Base-by-base conservation (phyloP, 176 grass and related monocot genomes). In the Thalia dealbata region DNA sequence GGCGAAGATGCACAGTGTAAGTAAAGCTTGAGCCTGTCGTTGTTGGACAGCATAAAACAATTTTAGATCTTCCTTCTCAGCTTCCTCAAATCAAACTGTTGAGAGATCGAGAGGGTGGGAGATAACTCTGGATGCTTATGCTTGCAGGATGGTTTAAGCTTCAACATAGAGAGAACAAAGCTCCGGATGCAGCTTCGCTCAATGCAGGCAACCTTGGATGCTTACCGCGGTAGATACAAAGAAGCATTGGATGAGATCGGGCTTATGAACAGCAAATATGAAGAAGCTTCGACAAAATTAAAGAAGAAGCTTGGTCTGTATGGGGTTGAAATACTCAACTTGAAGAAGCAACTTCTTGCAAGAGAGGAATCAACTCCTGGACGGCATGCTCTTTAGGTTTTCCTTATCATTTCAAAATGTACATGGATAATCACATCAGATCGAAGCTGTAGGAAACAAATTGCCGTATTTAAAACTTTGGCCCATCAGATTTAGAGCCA, bases 341-440 rank as follows among this genome's bases (percentile, higher is more conserved):
- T 93, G 76, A 93, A 87, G 66, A 89, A 88, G 19, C 61, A 80
- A 67, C 81, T 93, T 80, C 81, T 93, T 82, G 55, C 54, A 2
- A 46, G 56, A 27, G 44, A 75, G 45, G 35, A 61, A 61, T 61
- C 41, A 63, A 0, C 23, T 62, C 0, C 16, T 16, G 18, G 19
- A 48, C 16, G 15, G 26, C 28, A 72, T 29, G 45, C 0, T 54
- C 0, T 44, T 11, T 22, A n/a, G n/a, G n/a, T n/a, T n/a, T n/a
- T n/a, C n/a, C n/a, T n/a, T 43, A 1, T 44, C 14, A 13, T 2
- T 24, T 69, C 41, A 1, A 22, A 23, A 44, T 45, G 35, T 43
- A 44, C 16, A 45, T n/a, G n/a, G 9, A 44, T 69, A n/a, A 58
- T 58, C 21, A n/a, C 18, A 58, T 58, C 6, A 19, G 13, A 52